Base-by-base conservation (phyloP, 2,329 filamentous ascomycete genomes). In the Seiridium unicorne region DNA sequence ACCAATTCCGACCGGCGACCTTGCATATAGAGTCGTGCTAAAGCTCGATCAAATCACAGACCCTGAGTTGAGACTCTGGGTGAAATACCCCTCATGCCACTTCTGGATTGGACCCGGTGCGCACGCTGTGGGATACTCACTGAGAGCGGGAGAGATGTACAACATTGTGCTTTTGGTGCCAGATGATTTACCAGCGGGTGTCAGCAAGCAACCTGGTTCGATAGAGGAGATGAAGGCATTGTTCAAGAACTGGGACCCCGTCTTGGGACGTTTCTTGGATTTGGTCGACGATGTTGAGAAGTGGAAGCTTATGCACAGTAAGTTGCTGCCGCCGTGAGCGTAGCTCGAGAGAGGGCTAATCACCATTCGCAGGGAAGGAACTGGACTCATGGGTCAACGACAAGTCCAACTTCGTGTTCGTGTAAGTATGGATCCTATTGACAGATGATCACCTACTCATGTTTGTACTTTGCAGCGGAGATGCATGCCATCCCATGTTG, bases 101-200 rank as follows among this genome's bases (percentile, higher is more conserved):
- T 86, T 88, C 68, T 91, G 88, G 88, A 76, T 87, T 7, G 88
- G 88, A 0, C 84, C 87, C 0, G 77, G 78, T 1, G 77, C 83
- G 1, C 87, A 91, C 66, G 85, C 80, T 0, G 84, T 90, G 0
- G 83, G 80, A 0, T 91, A 90, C 70, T 84, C 84, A 0, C 68
- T 91, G 55, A 78, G 85, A 1, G 80, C 75, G 0, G 86, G 86
- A 0, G 74, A 75, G 0, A 81, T 87, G 76, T 88, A 84, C 64
- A 91, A 91, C 60, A 79, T 91, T 4, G 88, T 90, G 0, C 73
- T 91, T 1, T 73, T 90, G 1, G 81, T 84, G 8, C 88, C 89
- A 0, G 88, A 91, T 67, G 81, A 88, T 63, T 70, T 89, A 0
- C 84, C 85, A 0, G 71, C 76, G 2, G 79, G 79, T 1, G 81